These are phyloP conservation scores for Edaphochlamys debaryana DNA, from an alignment of 139 green algal genomes.

Conservation along the genomic window DNA sequence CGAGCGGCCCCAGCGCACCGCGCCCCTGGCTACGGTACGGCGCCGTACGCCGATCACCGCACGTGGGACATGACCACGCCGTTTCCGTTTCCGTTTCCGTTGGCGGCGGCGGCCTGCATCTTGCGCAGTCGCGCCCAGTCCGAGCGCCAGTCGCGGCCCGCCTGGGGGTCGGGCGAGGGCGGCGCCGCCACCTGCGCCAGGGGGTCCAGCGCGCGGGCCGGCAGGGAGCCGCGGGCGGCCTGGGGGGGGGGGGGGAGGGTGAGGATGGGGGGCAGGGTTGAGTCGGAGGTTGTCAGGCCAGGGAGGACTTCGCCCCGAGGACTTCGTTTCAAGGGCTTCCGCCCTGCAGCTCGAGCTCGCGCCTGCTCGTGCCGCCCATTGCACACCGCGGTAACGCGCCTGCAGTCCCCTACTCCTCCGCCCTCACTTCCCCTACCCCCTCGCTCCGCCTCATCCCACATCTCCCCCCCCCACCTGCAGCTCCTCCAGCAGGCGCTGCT, in stretches of 20 bases:
- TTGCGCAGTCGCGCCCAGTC: constrained; percentile 38
- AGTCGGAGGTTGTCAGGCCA: too few species aligned
- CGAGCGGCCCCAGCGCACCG: too few species aligned
- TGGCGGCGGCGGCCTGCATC: constrained; percentile 2
- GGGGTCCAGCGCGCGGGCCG: background rate
- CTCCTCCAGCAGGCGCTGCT: constrained; percentile 38
- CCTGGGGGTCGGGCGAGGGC: constrained; percentile 7
- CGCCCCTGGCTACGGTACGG: too few species aligned
- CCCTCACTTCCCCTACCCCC: background rate
- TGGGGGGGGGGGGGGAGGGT: background rate
- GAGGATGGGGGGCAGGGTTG: background rate
- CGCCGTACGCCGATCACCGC: too few species aligned
- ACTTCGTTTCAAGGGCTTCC: too few species aligned
- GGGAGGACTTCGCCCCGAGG: too few species aligned
- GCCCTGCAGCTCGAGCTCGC: too few species aligned
- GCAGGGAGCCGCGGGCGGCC: background rate
- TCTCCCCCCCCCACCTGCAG: background rate
- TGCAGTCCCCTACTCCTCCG: too few species aligned
- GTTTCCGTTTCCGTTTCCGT: background rate
- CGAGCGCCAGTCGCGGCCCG: constrained; percentile 33
- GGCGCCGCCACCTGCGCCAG: background rate
- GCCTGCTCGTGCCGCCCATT: too few species aligned
- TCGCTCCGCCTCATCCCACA: background rate
- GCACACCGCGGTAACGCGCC: too few species aligned
- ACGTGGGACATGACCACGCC: too few species aligned